Percentiles rank a stretch among this genome's conserved stretches.
phyloP scores from a whole-genome alignment of 345 rosid species.

The Turnera subulata region DNA sequence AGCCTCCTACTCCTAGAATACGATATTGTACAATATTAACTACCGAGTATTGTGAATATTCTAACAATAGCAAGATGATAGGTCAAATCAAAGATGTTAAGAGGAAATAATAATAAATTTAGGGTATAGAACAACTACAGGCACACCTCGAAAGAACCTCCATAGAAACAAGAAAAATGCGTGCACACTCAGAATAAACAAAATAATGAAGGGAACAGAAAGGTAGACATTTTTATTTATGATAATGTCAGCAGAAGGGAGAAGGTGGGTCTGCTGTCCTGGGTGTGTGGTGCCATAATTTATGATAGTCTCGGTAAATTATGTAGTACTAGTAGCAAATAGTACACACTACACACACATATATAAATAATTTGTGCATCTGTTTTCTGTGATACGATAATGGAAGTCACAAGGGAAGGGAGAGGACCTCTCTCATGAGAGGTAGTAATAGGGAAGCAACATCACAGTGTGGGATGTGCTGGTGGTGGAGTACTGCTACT shows the following conservation, averaged over 20 bases:
- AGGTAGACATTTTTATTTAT: conserved; percentile 24
- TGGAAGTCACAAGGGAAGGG: conserved; percentile 32
- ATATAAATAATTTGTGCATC: conserved; percentile 8
- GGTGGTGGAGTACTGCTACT: not conserved
- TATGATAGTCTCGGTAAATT: conserved; percentile 11
- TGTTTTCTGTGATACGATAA: conserved; percentile 16
- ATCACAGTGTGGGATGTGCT: conserved; percentile 3
- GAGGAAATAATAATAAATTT: not conserved
- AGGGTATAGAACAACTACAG: no score
- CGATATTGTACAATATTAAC: no score
- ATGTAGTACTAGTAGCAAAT: no score
- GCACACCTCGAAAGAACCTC: not conserved
- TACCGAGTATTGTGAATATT: no score
- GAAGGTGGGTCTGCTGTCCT: conserved; percentile 15
- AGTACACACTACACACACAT: no score
- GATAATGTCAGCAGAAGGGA: conserved; percentile 22
- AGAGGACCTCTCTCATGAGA: not conserved
- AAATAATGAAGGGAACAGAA: not conserved
- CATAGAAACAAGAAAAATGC: not conserved
- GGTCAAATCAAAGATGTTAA: conserved; percentile 1
- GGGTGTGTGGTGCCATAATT: conserved; percentile 21
- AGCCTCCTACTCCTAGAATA: no score
- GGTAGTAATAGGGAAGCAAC: conserved; percentile 21
- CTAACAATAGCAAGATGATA: not conserved
- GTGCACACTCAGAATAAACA: conserved; percentile 9